Base-by-base conservation (phyloP, 768 basidiomycete genomes). In the Termitomyces sp. region DNA sequence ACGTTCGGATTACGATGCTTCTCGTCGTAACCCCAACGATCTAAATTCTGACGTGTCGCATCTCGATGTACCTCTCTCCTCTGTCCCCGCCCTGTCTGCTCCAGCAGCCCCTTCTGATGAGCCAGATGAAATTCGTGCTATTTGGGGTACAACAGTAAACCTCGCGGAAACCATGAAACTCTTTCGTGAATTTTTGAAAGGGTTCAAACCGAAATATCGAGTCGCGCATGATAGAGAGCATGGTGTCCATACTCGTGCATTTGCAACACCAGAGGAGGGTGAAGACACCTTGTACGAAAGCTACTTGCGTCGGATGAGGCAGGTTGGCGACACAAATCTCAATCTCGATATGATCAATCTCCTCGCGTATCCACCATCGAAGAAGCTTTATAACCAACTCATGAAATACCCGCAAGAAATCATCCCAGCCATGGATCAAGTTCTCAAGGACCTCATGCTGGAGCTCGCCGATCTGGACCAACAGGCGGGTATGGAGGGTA, bases 121-220 rank as follows among this genome's bases (percentile, higher is more conserved):
- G 58, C 89, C 89, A 0, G 91, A 92, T 59, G 92, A 92, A 66
- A 90, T 94, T 55, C 84, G 92, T 58, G 94, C 94, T 24, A 93
- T 99, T 63, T 99, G 97, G 96, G 97, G 97, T 35, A 99, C 97
- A 0, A 96, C 93, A 1, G 95, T 99, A 68, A 91, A 92, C 65
- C 81, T 99, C 32, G 83, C 87, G 3, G 91, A 96, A 72, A 90
- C 92, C 13, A 97, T 98, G 92, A 89, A 88, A 68, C 75, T 89
- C 20, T 98, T 98, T 78, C 84, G 87, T 55, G 88, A 91, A 40
- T 98, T 98, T 73, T 76, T 99, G 59, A 87, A 84, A 52, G 91
- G 93, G 0, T 99, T 98, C 83, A 98, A 97, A 70, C 85, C 86
- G 50, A 97, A 96, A 72, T 96, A 96, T 65, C 87, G 95, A 22